A percentile compares a stretch with the other conserved stretches of the same genome.
phyloP scores from a whole-genome alignment of 805 yeast genomes.

The Kazachstania viticola region DNA sequence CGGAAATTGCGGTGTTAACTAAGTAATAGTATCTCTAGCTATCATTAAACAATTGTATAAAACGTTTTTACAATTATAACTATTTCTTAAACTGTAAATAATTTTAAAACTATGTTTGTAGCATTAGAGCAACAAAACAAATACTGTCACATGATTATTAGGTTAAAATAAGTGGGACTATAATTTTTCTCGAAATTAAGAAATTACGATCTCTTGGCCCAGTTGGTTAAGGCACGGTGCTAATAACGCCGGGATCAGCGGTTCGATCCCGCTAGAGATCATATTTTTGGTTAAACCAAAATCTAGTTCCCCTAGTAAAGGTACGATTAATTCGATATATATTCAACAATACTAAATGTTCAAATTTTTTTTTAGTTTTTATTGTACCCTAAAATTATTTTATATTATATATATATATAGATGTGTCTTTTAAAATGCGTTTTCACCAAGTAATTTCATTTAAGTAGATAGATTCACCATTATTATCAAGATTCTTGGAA shows the following conservation, averaged over 20 bases:
- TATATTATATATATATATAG: no score
- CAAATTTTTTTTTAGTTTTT: background rate
- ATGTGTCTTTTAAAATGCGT: background rate
- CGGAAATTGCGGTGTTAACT: no score
- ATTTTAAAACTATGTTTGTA: no score
- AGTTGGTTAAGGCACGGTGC: slow-evolving; percentile 30
- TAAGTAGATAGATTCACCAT: slow-evolving; percentile 6
- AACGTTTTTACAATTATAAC: no score
- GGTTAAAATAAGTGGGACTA: no score
- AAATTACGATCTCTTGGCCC: slow-evolving; percentile 25
- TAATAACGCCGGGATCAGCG: slow-evolving; percentile 30
- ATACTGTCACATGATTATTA: no score
- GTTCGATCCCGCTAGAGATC: slow-evolving; percentile 30
- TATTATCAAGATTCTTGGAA: background rate
- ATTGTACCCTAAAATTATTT: no score
- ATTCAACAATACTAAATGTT: background rate
- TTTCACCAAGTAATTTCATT: slow-evolving; percentile 18
- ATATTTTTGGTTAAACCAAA: slow-evolving; percentile 8
- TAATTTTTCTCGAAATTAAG: no score
- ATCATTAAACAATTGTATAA: no score
- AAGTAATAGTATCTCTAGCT: no score
- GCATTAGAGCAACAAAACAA: no score
- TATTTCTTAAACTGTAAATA: no score
- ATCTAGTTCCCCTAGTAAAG: background rate
- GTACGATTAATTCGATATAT: background rate